A percentile compares a stretch with the other conserved stretches of the same genome.
phyloP scores from a whole-genome alignment of 768 basidiomycete species.

The Candolleomyces eurysporus region DNA sequence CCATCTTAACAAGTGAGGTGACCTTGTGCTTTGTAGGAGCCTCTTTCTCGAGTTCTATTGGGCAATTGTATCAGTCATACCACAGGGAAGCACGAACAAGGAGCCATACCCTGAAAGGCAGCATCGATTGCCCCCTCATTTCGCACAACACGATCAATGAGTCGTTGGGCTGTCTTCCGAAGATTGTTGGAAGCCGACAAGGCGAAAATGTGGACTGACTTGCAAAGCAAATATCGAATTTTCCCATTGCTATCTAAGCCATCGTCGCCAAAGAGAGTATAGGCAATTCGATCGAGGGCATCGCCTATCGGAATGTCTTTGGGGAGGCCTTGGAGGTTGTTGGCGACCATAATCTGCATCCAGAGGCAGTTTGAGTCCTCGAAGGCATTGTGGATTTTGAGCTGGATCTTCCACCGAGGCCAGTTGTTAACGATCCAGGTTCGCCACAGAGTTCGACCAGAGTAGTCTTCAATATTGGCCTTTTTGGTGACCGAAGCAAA shows the following conservation, averaged over 20 bases:
- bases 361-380: constrained; percentile 13
- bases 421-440: constrained; percentile 11
- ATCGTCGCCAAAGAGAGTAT: background rate
- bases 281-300: background rate
- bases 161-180: background rate
- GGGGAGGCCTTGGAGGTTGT: background rate
- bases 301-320: background rate
- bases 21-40: background rate
- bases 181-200: background rate
- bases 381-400: constrained; percentile 8
- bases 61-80: background rate
- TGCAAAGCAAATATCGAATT: background rate
- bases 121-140: background rate
- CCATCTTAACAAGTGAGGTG: background rate
- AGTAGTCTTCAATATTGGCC: constrained; percentile 2
- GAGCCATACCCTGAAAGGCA: background rate
- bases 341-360: constrained; percentile 1
- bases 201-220: background rate
- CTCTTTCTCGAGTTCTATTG: background rate
- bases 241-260: background rate
- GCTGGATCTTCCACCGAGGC: constrained; percentile 15
- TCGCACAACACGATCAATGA: background rate
- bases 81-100: background rate
- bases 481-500: background rate
- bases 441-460: constrained; percentile 15